A percentile compares a stretch with the other conserved stretches of the same genome.
Evolutionary conservation across 495 filamentous ascomycete genomes (phyloP).

Genomic region (Talaromyces adpressus): DNA sequence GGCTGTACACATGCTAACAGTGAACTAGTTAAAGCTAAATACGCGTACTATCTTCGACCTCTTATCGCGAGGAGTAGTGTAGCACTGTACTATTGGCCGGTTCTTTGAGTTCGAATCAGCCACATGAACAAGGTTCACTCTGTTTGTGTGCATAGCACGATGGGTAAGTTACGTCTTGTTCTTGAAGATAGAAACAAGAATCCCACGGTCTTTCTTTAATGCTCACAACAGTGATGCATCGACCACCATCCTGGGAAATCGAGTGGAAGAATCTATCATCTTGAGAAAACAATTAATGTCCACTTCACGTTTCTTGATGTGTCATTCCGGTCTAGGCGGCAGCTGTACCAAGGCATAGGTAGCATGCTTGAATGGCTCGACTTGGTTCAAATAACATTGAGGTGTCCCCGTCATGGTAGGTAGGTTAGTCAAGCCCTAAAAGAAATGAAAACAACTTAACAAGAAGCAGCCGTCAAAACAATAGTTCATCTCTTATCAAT

Average conservation of each 20-base stretch:
- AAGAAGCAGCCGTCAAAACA: neutral
- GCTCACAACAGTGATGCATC: neutral
- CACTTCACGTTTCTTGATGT: neutral
- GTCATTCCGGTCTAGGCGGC: neutral
- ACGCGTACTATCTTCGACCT: neutral
- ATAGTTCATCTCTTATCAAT: neutral
- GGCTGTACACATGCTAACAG: neutral
- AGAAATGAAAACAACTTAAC: neutral
- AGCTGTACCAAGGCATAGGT: neutral
- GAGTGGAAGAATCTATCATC: neutral
- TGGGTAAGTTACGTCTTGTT: neutral
- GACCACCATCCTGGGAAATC: neutral
- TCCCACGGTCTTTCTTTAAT: neutral
- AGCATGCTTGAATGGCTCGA: neutral
- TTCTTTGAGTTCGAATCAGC: neutral
- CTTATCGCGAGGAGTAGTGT: neutral
- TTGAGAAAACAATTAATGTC: neutral
- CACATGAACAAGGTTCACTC: neutral
- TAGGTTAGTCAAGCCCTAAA: neutral
- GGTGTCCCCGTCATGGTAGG: neutral
- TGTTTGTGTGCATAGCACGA: neutral
- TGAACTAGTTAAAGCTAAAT: neutral
- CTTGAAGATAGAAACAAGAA: neutral
- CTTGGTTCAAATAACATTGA: neutral
- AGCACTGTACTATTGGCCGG: neutral